Percentiles rank a stretch among this genome's conserved stretches.
Evolutionary conservation across 768 basidiomycete genomes (phyloP).

Genomic region (Trametes maxima): DNA sequence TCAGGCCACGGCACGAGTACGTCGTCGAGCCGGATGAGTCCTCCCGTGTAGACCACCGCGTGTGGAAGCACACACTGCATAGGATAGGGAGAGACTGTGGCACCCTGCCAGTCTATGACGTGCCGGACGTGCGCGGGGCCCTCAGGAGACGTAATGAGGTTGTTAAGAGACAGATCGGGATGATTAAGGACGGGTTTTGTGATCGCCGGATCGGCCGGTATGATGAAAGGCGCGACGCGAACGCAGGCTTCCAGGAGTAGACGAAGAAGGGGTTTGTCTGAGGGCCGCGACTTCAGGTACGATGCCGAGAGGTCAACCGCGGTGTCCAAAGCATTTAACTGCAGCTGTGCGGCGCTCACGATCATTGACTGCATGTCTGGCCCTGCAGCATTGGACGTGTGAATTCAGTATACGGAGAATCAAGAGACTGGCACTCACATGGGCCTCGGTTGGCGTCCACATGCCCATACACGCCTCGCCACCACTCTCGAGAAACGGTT

Average conservation of each 20-base stretch:
- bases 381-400: not conserved
- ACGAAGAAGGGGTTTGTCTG: constrained; percentile 10
- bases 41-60: not conserved
- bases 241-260: constrained; percentile 14
- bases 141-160: constrained; percentile 6
- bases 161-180: constrained; percentile 5
- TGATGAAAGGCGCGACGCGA: constrained; percentile 3
- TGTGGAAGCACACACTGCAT: not conserved
- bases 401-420: not conserved
- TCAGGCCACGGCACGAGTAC: not conserved
- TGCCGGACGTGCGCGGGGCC: not conserved
- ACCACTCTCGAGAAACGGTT: constrained; percentile 7
- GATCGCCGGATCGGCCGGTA: constrained; percentile 2
- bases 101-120: constrained; percentile 15
- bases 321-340: not conserved
- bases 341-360: constrained; percentile 5
- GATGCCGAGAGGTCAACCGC: not conserved
- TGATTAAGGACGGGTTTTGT: constrained; percentile 14
- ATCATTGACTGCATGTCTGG: constrained; percentile 12
- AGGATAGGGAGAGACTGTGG: constrained; percentile 6
- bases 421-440: not conserved
- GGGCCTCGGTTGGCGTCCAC: constrained; percentile 6
- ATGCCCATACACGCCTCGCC: not conserved
- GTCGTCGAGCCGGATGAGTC: not conserved
- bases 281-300: not conserved